Base-by-base conservation (phyloP, 805 yeast species). In the Starmerella bombi region DNA sequence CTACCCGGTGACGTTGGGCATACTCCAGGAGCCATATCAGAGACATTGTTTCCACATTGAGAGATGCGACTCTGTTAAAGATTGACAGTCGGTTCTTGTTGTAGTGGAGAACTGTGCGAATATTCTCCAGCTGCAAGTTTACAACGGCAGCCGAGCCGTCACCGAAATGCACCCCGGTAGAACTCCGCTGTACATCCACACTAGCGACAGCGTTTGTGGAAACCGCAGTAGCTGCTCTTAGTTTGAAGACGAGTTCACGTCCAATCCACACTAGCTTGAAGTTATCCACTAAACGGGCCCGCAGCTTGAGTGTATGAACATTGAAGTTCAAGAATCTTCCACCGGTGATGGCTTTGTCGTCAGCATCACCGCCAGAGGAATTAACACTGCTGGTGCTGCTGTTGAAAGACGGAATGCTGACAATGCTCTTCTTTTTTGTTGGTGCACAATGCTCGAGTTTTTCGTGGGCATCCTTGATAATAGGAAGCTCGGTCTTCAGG, bases 31-130 rank as follows among this genome's bases (percentile, higher is more conserved):
- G 19, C 53, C 52, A 46, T 2, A 49, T 40, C 8, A 50, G 18
- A 6, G 53, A 50, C 50, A 49, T 49, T 1, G 53, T 50, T 16
- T 49, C 53, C 16, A 45, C 31, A 1, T 40, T 23, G 8, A 49
- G 17, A 1, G 40, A 25, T 12, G 36, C 28, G 8, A 41, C 33
- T 16, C 38, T 34, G 25, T 32, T 40, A n/a, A 40, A 33, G 14
- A 42, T 12, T 3, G 44, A 39, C 16, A 46, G 32, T 4, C 38
- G 46, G 12, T 34, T 32, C 5, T 36, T 32, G 17, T 44, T 49
- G 10, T 33, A 36, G 6, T 45, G 45, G 3, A 37, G n/a, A 4
- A 49, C 37, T 0, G 44, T 7, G 17, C 41, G 41, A 14, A 38
- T 34, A 4, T 14, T 21, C 15, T 41, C 48, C 5, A 44, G 15